phyloP scores from a whole-genome alignment of 768 basidiomycete species.

The button mushroom (Agaricus bisporus) region DNA sequence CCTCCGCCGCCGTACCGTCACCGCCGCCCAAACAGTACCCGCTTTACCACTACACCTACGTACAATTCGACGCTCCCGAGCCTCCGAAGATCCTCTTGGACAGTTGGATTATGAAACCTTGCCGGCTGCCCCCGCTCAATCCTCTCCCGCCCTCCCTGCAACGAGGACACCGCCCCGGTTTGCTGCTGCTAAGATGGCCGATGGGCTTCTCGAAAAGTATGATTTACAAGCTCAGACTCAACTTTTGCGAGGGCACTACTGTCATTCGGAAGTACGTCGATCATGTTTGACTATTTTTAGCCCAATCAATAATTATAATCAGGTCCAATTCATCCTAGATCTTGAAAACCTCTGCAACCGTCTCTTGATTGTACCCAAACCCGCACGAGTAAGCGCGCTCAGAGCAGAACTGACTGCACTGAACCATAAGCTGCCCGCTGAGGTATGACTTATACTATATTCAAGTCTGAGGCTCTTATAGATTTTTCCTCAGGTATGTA shows the following conservation, averaged over 20 bases:
- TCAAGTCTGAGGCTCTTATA: conserved; percentile 4
- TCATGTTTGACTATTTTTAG: conserved; percentile 2
- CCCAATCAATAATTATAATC: conserved; percentile 14
- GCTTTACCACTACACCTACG: conserved; percentile 61
- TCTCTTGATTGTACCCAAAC: conserved; percentile 86
- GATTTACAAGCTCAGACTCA: conserved; percentile 61
- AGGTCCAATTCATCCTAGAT: conserved; percentile 83
- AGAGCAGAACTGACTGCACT: conserved; percentile 92
- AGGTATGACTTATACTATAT: conserved; percentile 43
- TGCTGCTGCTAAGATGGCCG: conserved; percentile 38
- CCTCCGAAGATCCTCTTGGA: conserved; percentile 71
- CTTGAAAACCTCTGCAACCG: conserved; percentile 92
- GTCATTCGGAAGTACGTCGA: conserved; percentile 69
- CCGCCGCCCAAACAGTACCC: conserved; percentile 70
- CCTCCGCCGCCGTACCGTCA: conserved; percentile 42
- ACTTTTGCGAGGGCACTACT: conserved; percentile 81
- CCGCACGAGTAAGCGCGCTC: conserved; percentile 92
- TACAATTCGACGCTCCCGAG: conserved; percentile 42
- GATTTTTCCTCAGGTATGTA: conserved; percentile 53
- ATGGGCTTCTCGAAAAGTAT: conserved; percentile 61
- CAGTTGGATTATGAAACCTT: conserved; percentile 47
- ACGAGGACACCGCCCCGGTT: conserved; percentile 39
- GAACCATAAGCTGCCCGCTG: conserved; percentile 94
- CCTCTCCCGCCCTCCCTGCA: conserved; percentile 63
- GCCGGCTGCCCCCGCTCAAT: conserved; percentile 49